Base-by-base conservation (phyloP, 2,329 filamentous ascomycete species). In the Xylariaceae sp. region DNA sequence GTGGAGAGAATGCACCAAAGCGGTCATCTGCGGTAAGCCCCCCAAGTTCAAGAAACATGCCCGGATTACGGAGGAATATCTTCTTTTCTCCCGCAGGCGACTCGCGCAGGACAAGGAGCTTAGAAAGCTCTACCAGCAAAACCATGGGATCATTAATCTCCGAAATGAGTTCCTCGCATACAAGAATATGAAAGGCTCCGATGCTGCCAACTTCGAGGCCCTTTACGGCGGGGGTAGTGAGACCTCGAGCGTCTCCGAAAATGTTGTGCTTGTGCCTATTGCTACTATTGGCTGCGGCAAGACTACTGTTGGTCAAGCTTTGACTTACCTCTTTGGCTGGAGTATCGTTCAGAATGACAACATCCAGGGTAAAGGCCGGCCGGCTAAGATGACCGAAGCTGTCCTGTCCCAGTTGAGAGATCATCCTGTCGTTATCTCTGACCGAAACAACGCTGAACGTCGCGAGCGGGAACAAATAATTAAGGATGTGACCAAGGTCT, bases 321-420 rank as follows among this genome's bases (percentile, higher is more conserved):
- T 98, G 17, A 77, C 79, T 4, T 84, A 88, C 59, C 77, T 98
- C 1, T 96, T 97, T 55, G 81, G 77, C 44, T 97, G 91, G 87
- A 92, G 89, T 14, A 90, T 95, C 63, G 75, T 96, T 39, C 93
- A 98, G 63, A 98, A 98, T 63, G 93, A 98, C 70, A 95, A 98
- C 62, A 93, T 98, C 48, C 82, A 82, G 42, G 88, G 83, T 52
- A 85, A 86, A 63, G 79, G 77, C 44, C 86, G 92, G 27, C 86
- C 89, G 3, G 80, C 85, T 51, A 79, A 81, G 43, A 97, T 98
- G 64, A 86, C 85, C 0, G 76, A 82, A 40, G 80, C 80, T 27
- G 75, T 94, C 32, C 75, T 85, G 41, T 76, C 82, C 20, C 67
- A 80, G 43, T 74, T 96, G 23, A 70, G 78, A 19, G 71, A 77